Evolutionary conservation across 495 filamentous ascomycete genomes (phyloP).

Genomic region (Peziza echinospora): DNA sequence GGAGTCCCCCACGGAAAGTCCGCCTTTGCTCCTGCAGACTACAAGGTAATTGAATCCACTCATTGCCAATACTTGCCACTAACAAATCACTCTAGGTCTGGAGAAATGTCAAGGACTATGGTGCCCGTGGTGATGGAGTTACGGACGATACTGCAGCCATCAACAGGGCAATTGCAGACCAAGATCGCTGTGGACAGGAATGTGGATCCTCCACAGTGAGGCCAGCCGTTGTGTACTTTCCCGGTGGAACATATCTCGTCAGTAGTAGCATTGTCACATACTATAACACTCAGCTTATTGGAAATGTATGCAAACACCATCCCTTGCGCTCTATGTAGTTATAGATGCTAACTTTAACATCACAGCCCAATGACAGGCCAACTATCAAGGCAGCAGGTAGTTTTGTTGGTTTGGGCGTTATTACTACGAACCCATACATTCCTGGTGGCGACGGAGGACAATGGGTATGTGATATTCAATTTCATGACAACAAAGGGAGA

Average conservation of each 20-base stretch:
- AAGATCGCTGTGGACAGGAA: constrained; percentile 1
- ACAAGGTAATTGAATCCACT: neutral
- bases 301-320: no score
- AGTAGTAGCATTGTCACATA: constrained; percentile 44
- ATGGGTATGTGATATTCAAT: constrained; percentile 23
- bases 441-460: constrained; percentile 32
- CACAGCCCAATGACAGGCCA: constrained; percentile 32
- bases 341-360: constrained; percentile 1
- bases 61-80: neutral
- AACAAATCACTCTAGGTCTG: neutral
- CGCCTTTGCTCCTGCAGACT: neutral
- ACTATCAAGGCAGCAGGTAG: constrained; percentile 50
- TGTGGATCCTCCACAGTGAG: constrained; percentile 32
- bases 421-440: constrained; percentile 73
- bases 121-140: constrained; percentile 53
- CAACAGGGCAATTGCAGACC: constrained; percentile 35
- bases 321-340: constrained; percentile 20
- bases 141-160: constrained; percentile 45
- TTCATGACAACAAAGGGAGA: neutral
- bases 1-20: neutral
- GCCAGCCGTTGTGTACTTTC: constrained; percentile 62
- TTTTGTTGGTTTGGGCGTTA: constrained; percentile 71
- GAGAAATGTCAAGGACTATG: constrained; percentile 37
- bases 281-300: constrained; percentile 66
- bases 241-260: constrained; percentile 53